Conservation (phyloP, 495 filamentous ascomycete genomes). For the Oleoguttula mirabilis region DNA sequence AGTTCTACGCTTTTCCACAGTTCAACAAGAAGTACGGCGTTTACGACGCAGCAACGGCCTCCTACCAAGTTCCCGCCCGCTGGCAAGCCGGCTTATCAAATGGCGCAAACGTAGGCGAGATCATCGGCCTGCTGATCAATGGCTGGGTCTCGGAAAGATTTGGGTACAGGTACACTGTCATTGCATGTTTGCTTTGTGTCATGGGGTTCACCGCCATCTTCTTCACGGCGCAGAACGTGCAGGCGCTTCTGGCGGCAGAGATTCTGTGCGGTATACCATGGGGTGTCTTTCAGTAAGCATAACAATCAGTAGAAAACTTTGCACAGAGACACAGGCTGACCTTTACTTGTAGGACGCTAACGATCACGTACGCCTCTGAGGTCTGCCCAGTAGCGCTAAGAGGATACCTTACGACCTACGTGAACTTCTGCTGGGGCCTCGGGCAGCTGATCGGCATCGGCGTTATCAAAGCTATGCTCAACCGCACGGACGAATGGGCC, state of each 20-base stretch:
- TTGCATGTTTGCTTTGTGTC: conserved; percentile 51
- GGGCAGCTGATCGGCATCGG: conserved; percentile 30
- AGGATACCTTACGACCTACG: conserved; percentile 35
- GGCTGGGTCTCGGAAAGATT: conserved; percentile 64
- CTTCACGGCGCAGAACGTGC: conserved; percentile 61
- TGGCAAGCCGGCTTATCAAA: conserved; percentile 74
- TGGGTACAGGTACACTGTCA: conserved; percentile 57
- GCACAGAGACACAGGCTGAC: no score
- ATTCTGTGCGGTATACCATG: conserved; percentile 69
- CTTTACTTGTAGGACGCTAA: no score
- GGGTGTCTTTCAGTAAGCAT: conserved; percentile 54
- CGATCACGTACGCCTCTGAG: conserved; percentile 71
- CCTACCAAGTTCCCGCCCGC: conserved; percentile 55
- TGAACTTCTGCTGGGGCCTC: conserved; percentile 33
- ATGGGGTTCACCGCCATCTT: conserved; percentile 63
- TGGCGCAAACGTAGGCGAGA: conserved; percentile 50
- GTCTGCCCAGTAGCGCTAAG: conserved; percentile 41
- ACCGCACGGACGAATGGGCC: conserved; percentile 14
- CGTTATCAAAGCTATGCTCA: conserved; percentile 26
- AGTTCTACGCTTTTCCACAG: conserved; percentile 24
- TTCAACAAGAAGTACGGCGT: conserved; percentile 62
- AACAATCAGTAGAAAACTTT: no score
- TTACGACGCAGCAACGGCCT: conserved; percentile 27
- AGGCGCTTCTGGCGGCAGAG: conserved; percentile 57
- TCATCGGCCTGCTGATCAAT: conserved; percentile 66